Percentiles rank a stretch among this genome's conserved stretches.
Conservation (phyloP, 2,329 filamentous ascomycete species). For the Sporothrix curviconia region DNA sequence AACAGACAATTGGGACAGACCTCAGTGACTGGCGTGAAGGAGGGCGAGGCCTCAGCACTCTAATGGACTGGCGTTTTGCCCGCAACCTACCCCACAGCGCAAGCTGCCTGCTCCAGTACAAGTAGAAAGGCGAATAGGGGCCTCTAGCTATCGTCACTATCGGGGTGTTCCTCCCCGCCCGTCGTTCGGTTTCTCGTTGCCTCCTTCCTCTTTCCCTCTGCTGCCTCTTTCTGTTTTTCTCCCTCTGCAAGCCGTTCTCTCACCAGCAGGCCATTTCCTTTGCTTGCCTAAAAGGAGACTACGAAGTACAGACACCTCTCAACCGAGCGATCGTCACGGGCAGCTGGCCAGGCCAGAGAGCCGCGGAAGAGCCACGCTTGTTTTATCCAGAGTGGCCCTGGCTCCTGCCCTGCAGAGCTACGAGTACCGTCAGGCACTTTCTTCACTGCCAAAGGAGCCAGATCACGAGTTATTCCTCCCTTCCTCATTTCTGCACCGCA, state of each 20-base stretch:
- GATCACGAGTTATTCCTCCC: not conserved
- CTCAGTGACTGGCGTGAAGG: not conserved
- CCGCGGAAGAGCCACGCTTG: constrained; percentile 10
- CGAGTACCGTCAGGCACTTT: not conserved
- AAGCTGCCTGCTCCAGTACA: too few relatives aligned
- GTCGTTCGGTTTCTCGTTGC: not conserved
- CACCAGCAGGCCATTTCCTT: too few relatives aligned
- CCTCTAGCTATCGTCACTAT: constrained; percentile 5
- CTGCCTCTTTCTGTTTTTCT: not conserved
- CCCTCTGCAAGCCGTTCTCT: too few relatives aligned
- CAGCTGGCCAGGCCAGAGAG: not conserved
- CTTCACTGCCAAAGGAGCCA: not conserved
- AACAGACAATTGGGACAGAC: not conserved
- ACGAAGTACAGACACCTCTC: too few relatives aligned
- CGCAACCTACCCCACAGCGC: not conserved
- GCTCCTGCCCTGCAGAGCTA: constrained; percentile 5
- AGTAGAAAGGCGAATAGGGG: too few relatives aligned
- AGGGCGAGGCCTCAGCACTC: not conserved
- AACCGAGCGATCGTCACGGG: not conserved
- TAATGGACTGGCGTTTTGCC: not conserved
- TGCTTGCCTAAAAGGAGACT: too few relatives aligned
- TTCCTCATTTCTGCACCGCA: not conserved
- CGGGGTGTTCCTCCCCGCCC: not conserved
- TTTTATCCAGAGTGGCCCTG: constrained; percentile 5
- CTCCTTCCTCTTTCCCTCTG: constrained; percentile 1